Evolutionary conservation across 257 asterid species (phyloP).

Genomic region (Thymus mandschuricus): DNA sequence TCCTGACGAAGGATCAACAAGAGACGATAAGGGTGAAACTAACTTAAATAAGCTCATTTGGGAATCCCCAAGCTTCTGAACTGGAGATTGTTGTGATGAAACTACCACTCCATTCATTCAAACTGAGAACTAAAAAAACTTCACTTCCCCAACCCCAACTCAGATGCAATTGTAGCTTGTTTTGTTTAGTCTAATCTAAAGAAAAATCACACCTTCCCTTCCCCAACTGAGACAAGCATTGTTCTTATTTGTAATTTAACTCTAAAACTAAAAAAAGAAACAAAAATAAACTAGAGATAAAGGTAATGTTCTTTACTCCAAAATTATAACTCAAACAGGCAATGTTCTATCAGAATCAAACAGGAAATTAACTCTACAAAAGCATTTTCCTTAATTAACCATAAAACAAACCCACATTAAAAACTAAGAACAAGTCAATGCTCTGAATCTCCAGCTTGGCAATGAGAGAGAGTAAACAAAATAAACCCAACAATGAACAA

Average conservation of each 20-base stretch:
- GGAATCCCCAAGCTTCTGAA: conserved; percentile 66
- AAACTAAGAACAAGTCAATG: neutral
- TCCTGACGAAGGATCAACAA: conserved; percentile 55
- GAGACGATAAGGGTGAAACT: conserved; percentile 50
- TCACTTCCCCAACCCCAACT: neutral
- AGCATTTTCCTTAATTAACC: neutral
- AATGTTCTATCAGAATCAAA: neutral
- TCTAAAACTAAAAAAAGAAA: neutral
- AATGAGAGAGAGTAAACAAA: neutral
- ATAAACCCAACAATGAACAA: conserved; percentile 14
- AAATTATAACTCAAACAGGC: neutral
- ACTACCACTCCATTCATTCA: neutral
- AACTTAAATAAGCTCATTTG: conserved; percentile 74
- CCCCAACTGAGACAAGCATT: neutral
- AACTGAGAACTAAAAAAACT: neutral
- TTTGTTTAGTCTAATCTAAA: neutral
- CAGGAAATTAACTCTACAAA: neutral
- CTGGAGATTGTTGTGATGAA: neutral
- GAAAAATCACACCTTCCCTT: neutral
- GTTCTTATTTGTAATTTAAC: neutral
- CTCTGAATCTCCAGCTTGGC: neutral
- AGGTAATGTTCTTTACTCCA: neutral
- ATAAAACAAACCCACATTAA: too few species aligned
- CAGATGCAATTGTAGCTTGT: neutral
- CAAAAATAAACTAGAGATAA: too few species aligned